Evolutionary conservation across 306 rosid species (phyloP).

Genomic region (Trifolium fragiferum): DNA sequence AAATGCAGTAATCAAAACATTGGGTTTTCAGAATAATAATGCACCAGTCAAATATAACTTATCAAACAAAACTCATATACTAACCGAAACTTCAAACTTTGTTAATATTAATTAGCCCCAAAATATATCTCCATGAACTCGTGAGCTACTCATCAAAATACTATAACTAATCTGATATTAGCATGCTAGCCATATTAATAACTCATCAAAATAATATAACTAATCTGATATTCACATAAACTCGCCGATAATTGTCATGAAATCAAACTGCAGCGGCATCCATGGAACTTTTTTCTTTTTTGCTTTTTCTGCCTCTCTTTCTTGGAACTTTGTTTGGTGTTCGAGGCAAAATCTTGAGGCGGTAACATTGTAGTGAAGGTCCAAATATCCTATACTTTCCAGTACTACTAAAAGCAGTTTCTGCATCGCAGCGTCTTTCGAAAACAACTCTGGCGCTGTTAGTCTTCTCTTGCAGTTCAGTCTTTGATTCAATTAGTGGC

Average conservation of each 20-base stretch:
- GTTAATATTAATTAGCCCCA: constrained; percentile 1
- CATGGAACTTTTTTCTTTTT: constrained; percentile 30
- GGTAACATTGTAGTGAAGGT: constrained; percentile 77
- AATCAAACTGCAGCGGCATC: constrained; percentile 44
- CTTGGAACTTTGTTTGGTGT: constrained; percentile 41
- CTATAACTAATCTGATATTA: constrained; percentile 47
- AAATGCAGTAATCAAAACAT: neutral
- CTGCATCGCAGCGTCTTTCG: constrained; percentile 61
- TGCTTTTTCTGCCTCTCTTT: constrained; percentile 50
- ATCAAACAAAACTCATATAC: neutral
- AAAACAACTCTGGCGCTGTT: constrained; percentile 78
- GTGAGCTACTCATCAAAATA: constrained; percentile 43
- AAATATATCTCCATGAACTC: constrained; percentile 14
- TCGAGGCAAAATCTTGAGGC: constrained; percentile 66
- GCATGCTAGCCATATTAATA: constrained; percentile 35
- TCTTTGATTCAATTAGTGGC: constrained; percentile 63
- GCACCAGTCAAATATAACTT: neutral
- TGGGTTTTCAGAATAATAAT: constrained; percentile 7
- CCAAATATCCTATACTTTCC: constrained; percentile 86
- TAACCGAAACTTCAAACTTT: constrained; percentile 25
- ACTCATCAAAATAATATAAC: constrained; percentile 33
- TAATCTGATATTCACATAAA: constrained; percentile 26
- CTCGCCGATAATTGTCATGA: constrained; percentile 24
- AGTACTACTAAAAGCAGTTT: constrained; percentile 82
- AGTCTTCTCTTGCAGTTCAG: constrained; percentile 68